Evolutionary conservation across 768 basidiomycete species (phyloP), one percentile per base, ranked within the genome.

Genomic region (Pleurotus djamor): DNA sequence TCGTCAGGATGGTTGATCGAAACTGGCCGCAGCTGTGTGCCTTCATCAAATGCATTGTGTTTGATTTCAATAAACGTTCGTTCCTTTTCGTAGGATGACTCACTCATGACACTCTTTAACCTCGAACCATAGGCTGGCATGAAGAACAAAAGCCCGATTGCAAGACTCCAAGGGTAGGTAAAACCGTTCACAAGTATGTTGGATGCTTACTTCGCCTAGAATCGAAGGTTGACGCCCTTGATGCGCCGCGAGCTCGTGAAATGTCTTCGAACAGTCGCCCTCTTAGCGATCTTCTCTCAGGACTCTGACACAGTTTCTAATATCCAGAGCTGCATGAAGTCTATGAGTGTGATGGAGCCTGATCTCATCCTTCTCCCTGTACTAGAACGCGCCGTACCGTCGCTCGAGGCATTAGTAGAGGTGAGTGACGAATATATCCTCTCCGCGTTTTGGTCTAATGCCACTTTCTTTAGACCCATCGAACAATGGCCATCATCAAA

Each of bases 221-320:
- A 87, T 65, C 91, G 92, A 63, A 84, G 92, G 21, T 73, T 96
- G 52, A 95, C 93, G 0, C 79, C 78, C 38, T 72, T 75, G 50
- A 95, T 96, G 86, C 89, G 84, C 67, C 82, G 88, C 51, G 92
- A 96, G 67, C 84, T 96, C 16, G 92, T 94, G 16, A 87, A 91
- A 63, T 88, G 85, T 21, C 76, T 95, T 38, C 76, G 92, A 59
- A 94, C 93, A 0, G 89, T 95, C 12, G 85, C 88, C 0, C 76
- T 96, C 33, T 79, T 95, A n/a, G 87, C 92, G 2, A 94, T 95
- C 84, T 96, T 96, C 75, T 92, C 90, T 7, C 89, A 90, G 68
- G 91, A 94, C 67, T 77, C 81, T 51, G 78, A 81, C 8, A 90
- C 91, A 1, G 87, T 90, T 33, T 72, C 79, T 13, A 91, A 93